Evolutionary conservation across 2,329 filamentous ascomycete genomes (phyloP).

Genomic region (Cladosporium velox): DNA sequence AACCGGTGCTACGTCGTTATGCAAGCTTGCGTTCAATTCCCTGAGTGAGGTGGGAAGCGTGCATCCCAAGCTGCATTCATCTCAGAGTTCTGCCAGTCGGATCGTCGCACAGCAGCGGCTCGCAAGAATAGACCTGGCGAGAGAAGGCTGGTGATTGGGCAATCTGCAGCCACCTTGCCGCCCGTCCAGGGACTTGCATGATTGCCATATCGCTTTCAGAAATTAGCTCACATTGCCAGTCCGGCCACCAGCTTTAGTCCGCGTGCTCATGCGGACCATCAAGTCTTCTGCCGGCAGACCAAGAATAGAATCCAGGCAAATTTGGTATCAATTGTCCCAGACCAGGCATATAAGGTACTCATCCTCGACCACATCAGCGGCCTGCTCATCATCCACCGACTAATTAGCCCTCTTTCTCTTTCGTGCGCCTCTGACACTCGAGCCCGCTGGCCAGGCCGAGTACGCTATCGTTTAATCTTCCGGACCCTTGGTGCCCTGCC

Average conservation of each 20-base stretch:
- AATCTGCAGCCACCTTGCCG: conserved; percentile 20
- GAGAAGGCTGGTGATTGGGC: conserved; percentile 10
- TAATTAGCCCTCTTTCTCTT: conserved; percentile 49
- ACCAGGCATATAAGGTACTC: conserved; percentile 52
- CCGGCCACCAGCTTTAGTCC: conserved; percentile 17
- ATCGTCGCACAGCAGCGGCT: conserved; percentile 20
- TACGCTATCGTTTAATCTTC: conserved; percentile 46
- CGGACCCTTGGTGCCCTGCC: conserved; percentile 34
- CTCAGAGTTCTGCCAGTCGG: conserved; percentile 18
- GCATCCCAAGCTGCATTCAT: conserved; percentile 19
- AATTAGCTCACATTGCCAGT: conserved; percentile 21
- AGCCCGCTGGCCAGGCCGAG: conserved; percentile 51
- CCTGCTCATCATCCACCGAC: conserved; percentile 44
- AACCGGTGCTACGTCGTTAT: conserved; percentile 19
- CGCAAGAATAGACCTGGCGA: conserved; percentile 11
- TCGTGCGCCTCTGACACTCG: conserved; percentile 39
- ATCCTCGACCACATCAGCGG: conserved; percentile 33
- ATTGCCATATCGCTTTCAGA: conserved; percentile 9
- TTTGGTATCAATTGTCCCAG: conserved; percentile 44
- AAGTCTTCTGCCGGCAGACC: conserved; percentile 32
- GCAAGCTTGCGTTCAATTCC: conserved; percentile 18
- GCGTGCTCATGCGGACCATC: conserved; percentile 13
- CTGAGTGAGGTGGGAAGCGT: conserved; percentile 9
- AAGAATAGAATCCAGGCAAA: conserved; percentile 50
- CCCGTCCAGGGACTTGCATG: conserved; percentile 16